A percentile compares a stretch with the other conserved stretches of the same genome.
phyloP scores from a whole-genome alignment of 768 basidiomycete species.

The Lentinus tigrinus region DNA sequence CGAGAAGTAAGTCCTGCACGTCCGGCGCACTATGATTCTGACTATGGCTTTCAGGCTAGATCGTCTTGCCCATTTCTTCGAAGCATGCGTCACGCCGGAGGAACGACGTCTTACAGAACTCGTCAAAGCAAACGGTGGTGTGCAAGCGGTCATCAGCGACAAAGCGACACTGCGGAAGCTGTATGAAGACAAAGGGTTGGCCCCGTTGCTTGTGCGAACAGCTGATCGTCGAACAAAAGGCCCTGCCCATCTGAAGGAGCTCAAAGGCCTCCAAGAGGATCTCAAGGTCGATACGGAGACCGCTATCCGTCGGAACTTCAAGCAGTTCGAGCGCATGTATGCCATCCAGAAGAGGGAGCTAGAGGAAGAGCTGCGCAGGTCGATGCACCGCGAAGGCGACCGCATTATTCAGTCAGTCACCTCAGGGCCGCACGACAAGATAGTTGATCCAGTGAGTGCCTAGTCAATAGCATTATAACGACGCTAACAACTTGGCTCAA shows the following conservation, averaged over 20 bases:
- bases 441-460: constrained; percentile 34
- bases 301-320: constrained; percentile 38
- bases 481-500: constrained; percentile 23
- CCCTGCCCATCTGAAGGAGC: too few relatives aligned
- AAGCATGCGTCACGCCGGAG: constrained; percentile 38
- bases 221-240: too few relatives aligned
- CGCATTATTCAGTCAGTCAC: constrained; percentile 39
- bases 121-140: background rate
- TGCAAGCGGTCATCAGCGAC: constrained; percentile 11
- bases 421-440: constrained; percentile 45
- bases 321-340: constrained; percentile 45
- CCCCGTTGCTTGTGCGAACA: too few relatives aligned
- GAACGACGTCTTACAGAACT: constrained; percentile 36
- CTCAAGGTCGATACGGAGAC: constrained; percentile 22
- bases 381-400: constrained; percentile 34
- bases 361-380: constrained; percentile 27
- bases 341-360: constrained; percentile 43
- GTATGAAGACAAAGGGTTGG: background rate
- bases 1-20: too few relatives aligned
- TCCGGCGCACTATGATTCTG: too few relatives aligned
- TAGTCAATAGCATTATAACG: background rate
- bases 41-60: constrained; percentile 20
- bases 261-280: background rate
- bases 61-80: constrained; percentile 36
- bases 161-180: background rate